Evolutionary conservation across 768 basidiomycete species (phyloP).

Genomic region (Pleurotus tuber-regium): DNA sequence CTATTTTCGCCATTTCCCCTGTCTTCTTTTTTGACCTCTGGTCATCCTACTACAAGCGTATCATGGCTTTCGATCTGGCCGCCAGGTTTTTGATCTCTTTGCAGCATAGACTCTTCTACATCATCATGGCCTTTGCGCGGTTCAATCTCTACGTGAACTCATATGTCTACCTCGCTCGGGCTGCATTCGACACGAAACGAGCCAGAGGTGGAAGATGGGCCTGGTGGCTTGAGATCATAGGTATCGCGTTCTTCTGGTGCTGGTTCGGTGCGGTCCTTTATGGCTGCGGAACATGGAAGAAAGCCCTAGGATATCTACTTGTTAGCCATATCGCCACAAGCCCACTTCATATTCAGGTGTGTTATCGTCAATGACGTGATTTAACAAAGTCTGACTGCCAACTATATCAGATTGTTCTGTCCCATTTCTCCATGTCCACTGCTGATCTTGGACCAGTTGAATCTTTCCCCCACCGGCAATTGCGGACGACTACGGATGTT

Average conservation of each 20-base stretch:
- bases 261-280: constrained; percentile 80
- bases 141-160: constrained; percentile 95
- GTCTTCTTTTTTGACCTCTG: constrained; percentile 83
- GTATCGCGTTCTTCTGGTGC: constrained; percentile 80
- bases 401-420: constrained; percentile 77
- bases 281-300: constrained; percentile 71
- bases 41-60: constrained; percentile 93
- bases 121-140: constrained; percentile 85
- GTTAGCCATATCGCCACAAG: constrained; percentile 85
- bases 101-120: constrained; percentile 92
- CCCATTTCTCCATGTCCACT: constrained; percentile 96
- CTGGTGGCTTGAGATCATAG: constrained; percentile 72
- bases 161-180: constrained; percentile 70
- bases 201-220: constrained; percentile 74
- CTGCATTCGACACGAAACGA: constrained; percentile 60
- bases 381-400: neutral
- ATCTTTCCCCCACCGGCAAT: constrained; percentile 89
- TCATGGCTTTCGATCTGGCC: constrained; percentile 75
- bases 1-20: constrained; percentile 92
- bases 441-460: constrained; percentile 87
- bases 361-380: constrained; percentile 19
- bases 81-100: constrained; percentile 62
- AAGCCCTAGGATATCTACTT: constrained; percentile 68
- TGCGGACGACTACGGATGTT: constrained; percentile 97
- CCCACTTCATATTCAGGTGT: constrained; percentile 92